Percentiles rank a stretch among this genome's conserved stretches.
phyloP scores from a whole-genome alignment of 495 filamentous ascomycete species.

The Penicillium verhagenii region DNA sequence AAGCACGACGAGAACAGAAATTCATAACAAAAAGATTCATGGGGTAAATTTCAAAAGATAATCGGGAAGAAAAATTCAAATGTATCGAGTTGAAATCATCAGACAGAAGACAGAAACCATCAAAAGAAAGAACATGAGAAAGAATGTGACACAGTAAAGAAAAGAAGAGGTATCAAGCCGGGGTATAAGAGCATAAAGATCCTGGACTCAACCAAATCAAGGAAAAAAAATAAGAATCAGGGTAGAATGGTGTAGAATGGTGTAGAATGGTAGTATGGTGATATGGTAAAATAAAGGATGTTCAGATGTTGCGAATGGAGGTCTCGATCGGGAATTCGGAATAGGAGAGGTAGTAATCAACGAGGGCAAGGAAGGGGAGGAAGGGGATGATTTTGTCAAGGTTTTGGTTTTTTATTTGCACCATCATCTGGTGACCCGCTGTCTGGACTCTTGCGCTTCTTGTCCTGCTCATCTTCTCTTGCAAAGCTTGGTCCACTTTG shows the following conservation, averaged over 20 bases:
- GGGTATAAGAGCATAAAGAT: constrained; percentile 24
- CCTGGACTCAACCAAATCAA: constrained; percentile 18
- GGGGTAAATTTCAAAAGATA: not conserved
- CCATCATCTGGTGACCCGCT: constrained; percentile 37
- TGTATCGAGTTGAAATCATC: not conserved
- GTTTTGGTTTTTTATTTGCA: constrained; percentile 51
- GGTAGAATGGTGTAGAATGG: not conserved
- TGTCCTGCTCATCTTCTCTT: constrained; percentile 53
- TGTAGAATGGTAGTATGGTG: too few species aligned
- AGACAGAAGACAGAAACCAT: not conserved
- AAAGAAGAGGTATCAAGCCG: constrained; percentile 17
- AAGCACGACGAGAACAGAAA: not conserved
- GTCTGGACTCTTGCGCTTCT: constrained; percentile 56
- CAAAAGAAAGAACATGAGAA: constrained; percentile 1
- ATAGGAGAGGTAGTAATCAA: not conserved
- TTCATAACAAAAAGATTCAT: not conserved
- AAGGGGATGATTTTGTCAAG: constrained; percentile 5
- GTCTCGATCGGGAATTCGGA: constrained; percentile 15
- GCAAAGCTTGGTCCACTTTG: constrained; percentile 68
- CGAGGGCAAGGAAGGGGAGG: not conserved
- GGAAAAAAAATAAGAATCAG: not conserved
- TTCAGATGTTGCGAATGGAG: constrained; percentile 1
- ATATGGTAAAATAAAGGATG: constrained; percentile 1
- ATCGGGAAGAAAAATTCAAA: constrained; percentile 3
- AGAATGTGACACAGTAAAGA: not conserved